Percentiles rank a stretch among this genome's conserved stretches.
Evolutionary conservation across 495 filamentous ascomycete species (phyloP).

Genomic region (Letharia lupina): DNA sequence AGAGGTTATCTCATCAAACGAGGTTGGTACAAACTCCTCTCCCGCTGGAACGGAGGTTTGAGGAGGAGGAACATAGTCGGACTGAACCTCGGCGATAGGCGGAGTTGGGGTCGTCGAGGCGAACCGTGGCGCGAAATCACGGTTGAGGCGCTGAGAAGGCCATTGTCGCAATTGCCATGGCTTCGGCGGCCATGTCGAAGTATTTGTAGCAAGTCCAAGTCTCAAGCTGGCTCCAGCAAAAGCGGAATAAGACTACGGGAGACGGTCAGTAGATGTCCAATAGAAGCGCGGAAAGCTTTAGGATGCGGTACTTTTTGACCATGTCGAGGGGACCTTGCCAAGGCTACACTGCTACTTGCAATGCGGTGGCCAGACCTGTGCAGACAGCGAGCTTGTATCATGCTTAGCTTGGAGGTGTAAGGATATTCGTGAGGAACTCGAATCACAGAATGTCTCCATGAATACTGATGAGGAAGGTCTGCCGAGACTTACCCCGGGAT

Average conservation of each 20-base stretch:
- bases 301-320: neutral
- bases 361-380: constrained; percentile 8
- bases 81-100: constrained; percentile 11
- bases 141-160: neutral
- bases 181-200: neutral
- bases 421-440: neutral
- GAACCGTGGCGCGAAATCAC: neutral
- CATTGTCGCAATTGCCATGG: neutral
- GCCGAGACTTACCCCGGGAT: neutral
- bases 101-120: constrained; percentile 5
- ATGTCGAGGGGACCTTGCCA: neutral
- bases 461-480: constrained; percentile 1
- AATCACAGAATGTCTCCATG: neutral
- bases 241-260: constrained; percentile 6
- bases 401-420: neutral
- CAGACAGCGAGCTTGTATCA: constrained; percentile 15
- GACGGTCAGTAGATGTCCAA: neutral
- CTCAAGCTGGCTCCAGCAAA: neutral
- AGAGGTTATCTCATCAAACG: constrained; percentile 34
- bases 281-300: neutral
- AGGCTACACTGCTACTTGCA: neutral
- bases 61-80: constrained; percentile 3
- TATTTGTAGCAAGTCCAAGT: neutral
- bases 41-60: neutral
- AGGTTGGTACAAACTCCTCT: constrained; percentile 4